phyloP scores from a whole-genome alignment of 257 asterid species.

The Orobanche coerulescens region DNA sequence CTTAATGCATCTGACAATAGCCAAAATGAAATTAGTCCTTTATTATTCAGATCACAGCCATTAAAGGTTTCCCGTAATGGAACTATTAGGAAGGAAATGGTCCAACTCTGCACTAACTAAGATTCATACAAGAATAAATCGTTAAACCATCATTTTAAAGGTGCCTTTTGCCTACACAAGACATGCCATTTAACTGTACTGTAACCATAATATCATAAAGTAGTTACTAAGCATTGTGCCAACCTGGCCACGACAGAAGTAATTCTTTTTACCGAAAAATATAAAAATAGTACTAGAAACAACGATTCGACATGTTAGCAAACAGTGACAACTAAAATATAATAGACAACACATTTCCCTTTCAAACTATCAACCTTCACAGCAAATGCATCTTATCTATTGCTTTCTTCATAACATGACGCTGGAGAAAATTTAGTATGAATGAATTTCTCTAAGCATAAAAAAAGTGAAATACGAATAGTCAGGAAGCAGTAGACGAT shows the following conservation, averaged over 20 bases:
- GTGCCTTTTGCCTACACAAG: not conserved
- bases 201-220: slow-evolving; percentile 5
- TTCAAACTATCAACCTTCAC: not conserved
- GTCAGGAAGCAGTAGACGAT: no score
- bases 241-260: slow-evolving; percentile 2
- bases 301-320: not conserved
- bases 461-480: not conserved
- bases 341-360: not conserved
- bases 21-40: not conserved
- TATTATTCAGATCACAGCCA: not conserved
- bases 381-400: not conserved
- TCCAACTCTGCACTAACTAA: not conserved
- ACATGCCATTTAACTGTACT: not conserved
- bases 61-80: not conserved
- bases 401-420: not conserved
- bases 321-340: not conserved
- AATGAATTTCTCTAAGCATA: not conserved
- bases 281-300: not conserved
- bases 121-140: not conserved
- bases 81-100: slow-evolving; percentile 5
- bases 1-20: not conserved
- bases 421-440: not conserved
- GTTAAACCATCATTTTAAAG: not conserved
- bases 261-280: not conserved
- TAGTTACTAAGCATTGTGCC: not conserved